Conservation (phyloP, 352 stramenopile genomes). For the Pythium periplocum region DNA sequence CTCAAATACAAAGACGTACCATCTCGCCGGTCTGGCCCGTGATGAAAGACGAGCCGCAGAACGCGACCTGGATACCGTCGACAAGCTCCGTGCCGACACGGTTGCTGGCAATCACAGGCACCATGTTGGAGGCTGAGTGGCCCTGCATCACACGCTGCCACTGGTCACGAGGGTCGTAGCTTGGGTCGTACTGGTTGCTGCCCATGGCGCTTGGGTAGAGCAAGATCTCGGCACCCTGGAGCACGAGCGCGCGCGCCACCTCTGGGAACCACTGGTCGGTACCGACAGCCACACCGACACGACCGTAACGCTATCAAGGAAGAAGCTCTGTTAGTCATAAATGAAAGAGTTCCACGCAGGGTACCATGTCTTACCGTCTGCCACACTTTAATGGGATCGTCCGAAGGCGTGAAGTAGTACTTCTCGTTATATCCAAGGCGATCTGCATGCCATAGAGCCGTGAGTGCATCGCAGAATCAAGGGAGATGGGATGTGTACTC, state of each 20-base stretch:
- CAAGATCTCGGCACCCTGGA: constrained; percentile 87
- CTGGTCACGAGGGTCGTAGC: constrained; percentile 83
- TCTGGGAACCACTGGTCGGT: constrained; percentile 93
- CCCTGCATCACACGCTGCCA: constrained; percentile 92
- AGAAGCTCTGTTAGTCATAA: background rate
- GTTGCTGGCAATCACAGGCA: constrained; percentile 89
- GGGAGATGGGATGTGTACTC: constrained; percentile 1
- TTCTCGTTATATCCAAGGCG: constrained; percentile 89
- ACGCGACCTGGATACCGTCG: constrained; percentile 82
- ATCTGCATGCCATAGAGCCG: constrained; percentile 26
- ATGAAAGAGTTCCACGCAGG: no score
- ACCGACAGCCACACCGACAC: constrained; percentile 87
- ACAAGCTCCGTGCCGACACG: constrained; percentile 80
- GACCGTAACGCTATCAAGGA: constrained; percentile 61
- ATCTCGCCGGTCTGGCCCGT: constrained; percentile 88
- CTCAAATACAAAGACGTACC: constrained; percentile 24
- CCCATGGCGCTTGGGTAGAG: constrained; percentile 80
- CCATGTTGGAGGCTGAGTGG: constrained; percentile 86
- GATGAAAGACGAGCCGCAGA: constrained; percentile 91
- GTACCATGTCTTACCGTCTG: constrained; percentile 48
- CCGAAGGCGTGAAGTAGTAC: constrained; percentile 91
- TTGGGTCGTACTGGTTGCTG: constrained; percentile 85
- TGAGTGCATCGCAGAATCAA: background rate
- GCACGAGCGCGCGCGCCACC: constrained; percentile 77
- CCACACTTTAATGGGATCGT: constrained; percentile 88